phyloP scores from a whole-genome alignment of 345 rosid genomes.

The Eucalyptus caleyi region DNA sequence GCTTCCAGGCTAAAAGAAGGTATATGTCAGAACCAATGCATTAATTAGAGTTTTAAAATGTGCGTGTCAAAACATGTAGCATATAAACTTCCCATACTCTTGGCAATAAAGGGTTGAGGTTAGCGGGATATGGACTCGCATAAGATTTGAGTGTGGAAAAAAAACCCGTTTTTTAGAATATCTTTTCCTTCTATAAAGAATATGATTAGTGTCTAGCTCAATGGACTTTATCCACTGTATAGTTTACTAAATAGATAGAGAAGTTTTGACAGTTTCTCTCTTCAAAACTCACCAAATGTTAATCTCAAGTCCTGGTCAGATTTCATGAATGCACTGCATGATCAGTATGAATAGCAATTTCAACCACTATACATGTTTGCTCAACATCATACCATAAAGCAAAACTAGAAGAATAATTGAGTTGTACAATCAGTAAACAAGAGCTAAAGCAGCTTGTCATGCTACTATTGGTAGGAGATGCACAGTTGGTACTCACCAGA shows the following conservation, averaged over 20 bases:
- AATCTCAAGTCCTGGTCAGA: background rate
- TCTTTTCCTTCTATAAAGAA: background rate
- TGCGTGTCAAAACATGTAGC: background rate
- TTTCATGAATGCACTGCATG: background rate
- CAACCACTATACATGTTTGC: background rate
- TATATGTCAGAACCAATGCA: background rate
- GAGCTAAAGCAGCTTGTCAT: background rate
- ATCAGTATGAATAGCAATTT: background rate
- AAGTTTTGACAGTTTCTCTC: background rate
- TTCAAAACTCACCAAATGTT: background rate
- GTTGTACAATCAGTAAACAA: background rate
- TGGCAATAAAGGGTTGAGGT: background rate
- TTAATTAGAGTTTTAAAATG: background rate
- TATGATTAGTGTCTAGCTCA: background rate
- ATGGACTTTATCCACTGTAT: background rate
- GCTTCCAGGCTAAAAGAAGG: conserved; percentile 58
- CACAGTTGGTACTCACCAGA: background rate
- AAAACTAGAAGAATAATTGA: background rate
- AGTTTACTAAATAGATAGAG: background rate
- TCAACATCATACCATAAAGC: background rate
- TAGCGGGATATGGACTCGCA: background rate
- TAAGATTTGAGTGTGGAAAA: background rate
- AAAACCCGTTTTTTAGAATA: background rate
- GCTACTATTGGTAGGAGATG: background rate
- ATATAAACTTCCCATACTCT: background rate